Evolutionary conservation across 176 grass and related monocot genomes (phyloP).

Genomic region (Aegilops bicornis): DNA sequence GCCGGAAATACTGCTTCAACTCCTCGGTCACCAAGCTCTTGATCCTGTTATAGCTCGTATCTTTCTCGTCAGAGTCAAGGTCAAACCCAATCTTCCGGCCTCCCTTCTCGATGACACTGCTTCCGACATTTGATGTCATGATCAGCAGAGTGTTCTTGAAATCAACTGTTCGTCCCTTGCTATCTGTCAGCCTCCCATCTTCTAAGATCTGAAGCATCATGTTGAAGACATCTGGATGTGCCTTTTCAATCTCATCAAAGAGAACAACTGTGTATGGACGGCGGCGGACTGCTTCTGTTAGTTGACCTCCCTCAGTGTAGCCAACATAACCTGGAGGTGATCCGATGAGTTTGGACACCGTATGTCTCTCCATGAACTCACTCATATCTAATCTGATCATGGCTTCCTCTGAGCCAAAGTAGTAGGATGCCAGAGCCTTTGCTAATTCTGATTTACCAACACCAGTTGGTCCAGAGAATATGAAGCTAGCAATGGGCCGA

Average conservation of each 20-base stretch:
- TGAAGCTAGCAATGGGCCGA: constrained; percentile 95
- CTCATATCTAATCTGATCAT: constrained; percentile 99
- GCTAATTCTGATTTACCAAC: constrained; percentile 97
- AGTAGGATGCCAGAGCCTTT: constrained; percentile 81
- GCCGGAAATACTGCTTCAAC: constrained; percentile 92
- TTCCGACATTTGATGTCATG: constrained; percentile 93
- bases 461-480: constrained; percentile 96
- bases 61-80: constrained; percentile 84
- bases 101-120: constrained; percentile 94
- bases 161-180: constrained; percentile 86
- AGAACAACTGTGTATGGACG: constrained; percentile 90
- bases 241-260: constrained; percentile 98
- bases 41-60: constrained; percentile 90
- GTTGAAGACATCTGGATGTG: constrained; percentile 98
- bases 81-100: constrained; percentile 89
- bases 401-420: constrained; percentile 93
- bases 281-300: constrained; percentile 91
- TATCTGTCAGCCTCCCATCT: constrained; percentile 93
- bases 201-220: constrained; percentile 99
- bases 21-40: constrained; percentile 93
- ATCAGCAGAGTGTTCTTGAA: constrained; percentile 93
- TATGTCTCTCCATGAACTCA: constrained; percentile 99
- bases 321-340: constrained; percentile 98
- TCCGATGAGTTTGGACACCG: constrained; percentile 89
- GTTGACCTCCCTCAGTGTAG: constrained; percentile 89